Conservation (phyloP, 2,329 filamentous ascomycete genomes). For the Ascochyta viciae-villosae region DNA sequence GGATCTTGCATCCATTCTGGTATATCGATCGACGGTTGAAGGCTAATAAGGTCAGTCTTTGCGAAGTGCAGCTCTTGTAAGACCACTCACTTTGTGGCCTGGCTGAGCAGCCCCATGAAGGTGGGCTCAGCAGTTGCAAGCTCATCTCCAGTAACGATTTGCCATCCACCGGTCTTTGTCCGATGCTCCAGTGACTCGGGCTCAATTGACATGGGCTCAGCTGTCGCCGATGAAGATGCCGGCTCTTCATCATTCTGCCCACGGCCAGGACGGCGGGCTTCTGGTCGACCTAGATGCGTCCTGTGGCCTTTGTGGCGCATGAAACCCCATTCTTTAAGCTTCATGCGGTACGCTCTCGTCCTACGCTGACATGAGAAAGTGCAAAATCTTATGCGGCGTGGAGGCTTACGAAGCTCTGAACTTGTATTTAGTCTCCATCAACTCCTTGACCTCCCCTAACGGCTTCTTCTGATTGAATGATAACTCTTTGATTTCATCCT, state of each 20-base stretch:
- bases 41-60: constrained; percentile 14
- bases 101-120: constrained; percentile 18
- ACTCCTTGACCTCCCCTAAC: constrained; percentile 41
- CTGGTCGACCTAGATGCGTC: neutral
- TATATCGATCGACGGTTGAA: constrained; percentile 19
- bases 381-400: neutral
- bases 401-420: constrained; percentile 45
- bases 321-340: constrained; percentile 47
- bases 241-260: constrained; percentile 13
- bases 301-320: constrained; percentile 29
- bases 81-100: constrained; percentile 17
- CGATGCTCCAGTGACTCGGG: constrained; percentile 1
- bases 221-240: constrained; percentile 11
- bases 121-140: constrained; percentile 15
- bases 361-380: constrained; percentile 22
- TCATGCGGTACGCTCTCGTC: constrained; percentile 47
- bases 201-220: constrained; percentile 7
- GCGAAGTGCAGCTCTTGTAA: neutral
- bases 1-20: constrained; percentile 23
- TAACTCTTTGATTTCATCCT: constrained; percentile 42
- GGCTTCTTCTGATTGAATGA: constrained; percentile 44
- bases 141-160: constrained; percentile 8
- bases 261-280: neutral
- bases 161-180: constrained; percentile 17
- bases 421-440: constrained; percentile 43